Conservation (phyloP, 2,329 filamentous ascomycete genomes). For the Penicillium palitans region DNA sequence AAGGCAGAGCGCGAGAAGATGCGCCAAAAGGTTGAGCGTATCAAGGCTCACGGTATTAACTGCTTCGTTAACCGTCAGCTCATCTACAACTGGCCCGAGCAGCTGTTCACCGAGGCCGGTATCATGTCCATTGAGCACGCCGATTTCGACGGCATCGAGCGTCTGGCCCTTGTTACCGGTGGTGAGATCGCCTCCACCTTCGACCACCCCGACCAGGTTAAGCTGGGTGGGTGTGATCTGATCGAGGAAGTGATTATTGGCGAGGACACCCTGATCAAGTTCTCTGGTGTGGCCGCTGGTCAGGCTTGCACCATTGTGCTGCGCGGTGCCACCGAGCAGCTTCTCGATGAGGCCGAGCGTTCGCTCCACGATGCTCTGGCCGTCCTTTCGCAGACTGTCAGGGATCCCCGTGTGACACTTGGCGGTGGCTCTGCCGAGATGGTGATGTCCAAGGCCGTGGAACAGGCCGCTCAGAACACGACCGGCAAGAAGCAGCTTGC, state of each 20-base stretch:
- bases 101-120: conserved; percentile 94
- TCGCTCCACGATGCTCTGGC: conserved; percentile 94
- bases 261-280: conserved; percentile 95
- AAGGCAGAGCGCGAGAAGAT: conserved; percentile 99
- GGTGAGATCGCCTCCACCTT: conserved; percentile 98
- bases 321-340: conserved; percentile 92
- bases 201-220: conserved; percentile 95
- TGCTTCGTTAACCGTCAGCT: conserved; percentile 99
- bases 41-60: conserved; percentile 98
- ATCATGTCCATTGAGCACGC: conserved; percentile 99
- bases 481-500: conserved; percentile 96
- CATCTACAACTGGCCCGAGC: conserved; percentile 99
- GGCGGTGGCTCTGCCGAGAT: conserved; percentile 97
- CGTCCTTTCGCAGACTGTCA: conserved; percentile 93
- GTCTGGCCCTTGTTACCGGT: conserved; percentile 89
- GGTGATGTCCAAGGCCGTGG: conserved; percentile 98
- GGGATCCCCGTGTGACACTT: conserved; percentile 88
- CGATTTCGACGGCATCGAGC: conserved; percentile 97
- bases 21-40: conserved; percentile 98
- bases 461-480: conserved; percentile 87
- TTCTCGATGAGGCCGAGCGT: conserved; percentile 94
- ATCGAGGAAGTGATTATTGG: conserved; percentile 99
- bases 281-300: conserved; percentile 91
- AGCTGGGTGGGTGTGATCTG: conserved; percentile 89
- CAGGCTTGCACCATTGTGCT: conserved; percentile 96